Evolutionary conservation across 805 yeast genomes (phyloP), one percentile per base, ranked within the genome.

Genomic region (Wickerhamomyces chaumierensis): DNA sequence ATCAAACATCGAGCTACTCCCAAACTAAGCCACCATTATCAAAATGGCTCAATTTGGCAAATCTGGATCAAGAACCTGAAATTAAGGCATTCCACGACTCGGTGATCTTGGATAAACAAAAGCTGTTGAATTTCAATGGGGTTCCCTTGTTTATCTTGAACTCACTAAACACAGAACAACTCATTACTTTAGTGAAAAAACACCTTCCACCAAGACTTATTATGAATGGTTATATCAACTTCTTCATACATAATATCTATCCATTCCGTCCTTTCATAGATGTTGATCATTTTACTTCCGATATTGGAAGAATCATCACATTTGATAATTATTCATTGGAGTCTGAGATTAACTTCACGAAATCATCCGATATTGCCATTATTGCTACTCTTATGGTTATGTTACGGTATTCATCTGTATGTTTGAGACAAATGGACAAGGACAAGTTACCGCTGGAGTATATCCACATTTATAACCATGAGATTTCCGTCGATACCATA

Each of bases 201-300:
- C 53, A 9, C 9, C 23, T 21, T 68, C n/a, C 51, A 52, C 35
- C 38, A 50, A 2, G 50, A 57, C 3, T 42, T 67, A 17, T 75
- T 76, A 1, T 42, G 51, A 5, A 52, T 53, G 36, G 56, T 52
- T 17, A 57, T 63, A 1, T 70, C 15, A 61, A 59, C 16, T 47
- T 67, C 12, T 72, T 60, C 44, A 71, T 70, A 47, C 44, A 47
- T 9, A 59, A 56, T 48, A 50, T 70, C 18, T 68, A 70, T 53
- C 65, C 69, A 2, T 64, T 61, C 39, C 54, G 63, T 53, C 75
- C 77, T 1, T 68, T 57, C 39, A 32, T 71, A 18, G 75, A 70
- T 43, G 63, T 68, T 38, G 47, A 42, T 1, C 37, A 46, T n/a
- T 69, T 70, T 38, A 28, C 32, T 3, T 40, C 41, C 4, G 48